These are phyloP conservation scores for Diplodia scrobiculata DNA, from an alignment of 2,329 filamentous ascomycete genomes.

Conservation along the genomic window DNA sequence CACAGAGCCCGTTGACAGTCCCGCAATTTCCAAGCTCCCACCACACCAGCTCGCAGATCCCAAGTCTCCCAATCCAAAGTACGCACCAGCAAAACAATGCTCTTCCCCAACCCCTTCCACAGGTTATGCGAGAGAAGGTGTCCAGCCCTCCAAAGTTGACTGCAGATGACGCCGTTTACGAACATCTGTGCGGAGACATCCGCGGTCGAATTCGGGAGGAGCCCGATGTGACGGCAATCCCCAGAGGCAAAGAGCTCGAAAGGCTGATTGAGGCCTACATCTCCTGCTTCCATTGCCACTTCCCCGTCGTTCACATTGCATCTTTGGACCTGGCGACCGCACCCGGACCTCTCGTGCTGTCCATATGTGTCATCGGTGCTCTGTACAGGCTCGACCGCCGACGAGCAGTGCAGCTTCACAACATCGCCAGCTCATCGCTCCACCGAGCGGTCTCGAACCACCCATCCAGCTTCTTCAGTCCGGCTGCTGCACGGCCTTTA, in stretches of 20 bases:
- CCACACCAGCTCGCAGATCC: neutral
- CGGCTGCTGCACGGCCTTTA: slow-evolving; percentile 31
- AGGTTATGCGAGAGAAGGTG: slow-evolving; percentile 1
- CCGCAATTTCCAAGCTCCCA: neutral
- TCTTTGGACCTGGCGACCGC: slow-evolving; percentile 36
- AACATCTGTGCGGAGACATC: neutral
- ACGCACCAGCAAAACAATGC: neutral
- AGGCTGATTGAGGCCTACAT: slow-evolving; percentile 39
- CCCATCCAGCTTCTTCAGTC: neutral
- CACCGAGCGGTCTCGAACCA: slow-evolving; percentile 29
- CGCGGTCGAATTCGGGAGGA: slow-evolving; percentile 8
- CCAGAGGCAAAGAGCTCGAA: slow-evolving; percentile 35
- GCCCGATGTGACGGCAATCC: slow-evolving; percentile 27
- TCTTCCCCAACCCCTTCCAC: neutral
- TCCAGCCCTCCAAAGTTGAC: slow-evolving; percentile 5
- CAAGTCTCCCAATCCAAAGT: neutral
- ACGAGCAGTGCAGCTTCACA: slow-evolving; percentile 35
- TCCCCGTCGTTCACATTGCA: slow-evolving; percentile 42
- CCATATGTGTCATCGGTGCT: slow-evolving; percentile 44
- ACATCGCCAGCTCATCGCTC: slow-evolving; percentile 32
- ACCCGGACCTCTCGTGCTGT: slow-evolving; percentile 39
- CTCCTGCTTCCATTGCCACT: slow-evolving; percentile 40
- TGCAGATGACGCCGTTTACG: neutral
- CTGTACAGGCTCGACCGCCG: slow-evolving; percentile 41
- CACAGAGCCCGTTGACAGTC: neutral